Base-by-base conservation (phyloP, 345 rosid genomes). In the Rubroshorea leprosula region DNA sequence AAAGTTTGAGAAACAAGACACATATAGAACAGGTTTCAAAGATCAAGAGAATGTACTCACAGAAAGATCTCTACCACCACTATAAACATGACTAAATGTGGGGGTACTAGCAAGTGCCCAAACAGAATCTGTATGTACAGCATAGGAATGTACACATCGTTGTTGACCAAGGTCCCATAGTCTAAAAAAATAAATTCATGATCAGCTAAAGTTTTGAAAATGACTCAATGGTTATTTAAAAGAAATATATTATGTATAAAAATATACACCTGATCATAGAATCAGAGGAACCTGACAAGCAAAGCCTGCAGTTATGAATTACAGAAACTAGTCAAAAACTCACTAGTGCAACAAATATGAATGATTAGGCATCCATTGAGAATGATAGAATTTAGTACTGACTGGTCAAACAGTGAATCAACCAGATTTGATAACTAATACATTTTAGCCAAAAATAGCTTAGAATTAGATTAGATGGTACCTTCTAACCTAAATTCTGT, bases 141-240 rank as follows among this genome's bases (percentile, higher is more conserved):
- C 97, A 77, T 94, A 94, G 49, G 99, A 90, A 77, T 94, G 99
- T 70, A 94, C 57, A 61, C 99, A 94, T 51, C 99, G 86, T 72
- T 94, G 99, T 82, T 90, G 97, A 68, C 99, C 97, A 73, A 94
- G 89, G 75, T 94, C 99, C 99, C 99, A 94, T 60, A 94, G 76
- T 74, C 99, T 94, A 63, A 59, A 39, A 19, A 57, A 31, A 35
- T 3, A 35, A 49, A 56, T 68, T 55, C 51, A 60, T 24, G 66
- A 76, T 47, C 67, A 35, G 41, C 41, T 35, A 35, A 35, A 35
- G 9, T 35, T 35, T 35, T 10, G 11, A 51, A 68, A 49, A 17
- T 58, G 19, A 46, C 12, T 56, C 49, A 58, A 35, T 16, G 16
- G 49, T n/a, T 57, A 55, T 27, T 54, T 9, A 44, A 55, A 31